Conservation (phyloP, 192 early-diverging fungal species). For the Coemansia sp. region DNA sequence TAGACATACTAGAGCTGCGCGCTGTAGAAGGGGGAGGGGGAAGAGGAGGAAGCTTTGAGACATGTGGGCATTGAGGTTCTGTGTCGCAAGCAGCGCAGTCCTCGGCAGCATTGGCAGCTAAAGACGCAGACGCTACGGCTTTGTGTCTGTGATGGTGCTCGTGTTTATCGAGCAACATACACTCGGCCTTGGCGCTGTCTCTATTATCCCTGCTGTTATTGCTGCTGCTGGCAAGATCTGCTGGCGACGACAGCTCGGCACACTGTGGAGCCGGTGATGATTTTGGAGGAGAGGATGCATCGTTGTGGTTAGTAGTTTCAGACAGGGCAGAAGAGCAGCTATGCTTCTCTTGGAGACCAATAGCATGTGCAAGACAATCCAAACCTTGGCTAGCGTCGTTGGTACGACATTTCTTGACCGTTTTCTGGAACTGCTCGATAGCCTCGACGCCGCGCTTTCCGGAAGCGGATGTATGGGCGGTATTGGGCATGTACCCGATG, state of each 20-base stretch:
- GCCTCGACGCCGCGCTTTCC: constrained; percentile 50
- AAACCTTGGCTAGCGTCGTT: constrained; percentile 53
- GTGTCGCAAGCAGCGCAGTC: background rate
- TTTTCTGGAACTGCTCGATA: constrained; percentile 52
- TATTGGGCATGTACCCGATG: constrained; percentile 34
- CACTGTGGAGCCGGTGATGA: constrained; percentile 4
- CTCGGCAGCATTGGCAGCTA: constrained; percentile 1
- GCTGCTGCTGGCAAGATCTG: constrained; percentile 3
- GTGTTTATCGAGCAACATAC: background rate
- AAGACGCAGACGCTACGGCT: background rate
- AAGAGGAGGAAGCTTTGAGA: constrained; percentile 6
- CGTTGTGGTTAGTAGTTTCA: constrained; percentile 19
- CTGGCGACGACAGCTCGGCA: background rate
- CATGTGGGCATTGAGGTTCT: constrained; percentile 5
- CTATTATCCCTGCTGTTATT: background rate
- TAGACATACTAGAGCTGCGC: constrained; percentile 14
- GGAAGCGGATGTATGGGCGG: background rate
- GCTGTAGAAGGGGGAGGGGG: constrained; percentile 2
- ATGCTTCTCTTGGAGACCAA: constrained; percentile 51
- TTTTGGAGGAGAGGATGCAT: constrained; percentile 23
- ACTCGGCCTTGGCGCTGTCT: background rate
- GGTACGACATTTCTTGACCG: constrained; percentile 49
- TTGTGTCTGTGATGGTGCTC: background rate
- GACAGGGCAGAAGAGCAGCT: constrained; percentile 29
- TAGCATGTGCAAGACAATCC: constrained; percentile 58